Evolutionary conservation across 2,329 filamentous ascomycete genomes (phyloP), one percentile per base, ranked within the genome.

Genomic region (Periconia macrospinosa): DNA sequence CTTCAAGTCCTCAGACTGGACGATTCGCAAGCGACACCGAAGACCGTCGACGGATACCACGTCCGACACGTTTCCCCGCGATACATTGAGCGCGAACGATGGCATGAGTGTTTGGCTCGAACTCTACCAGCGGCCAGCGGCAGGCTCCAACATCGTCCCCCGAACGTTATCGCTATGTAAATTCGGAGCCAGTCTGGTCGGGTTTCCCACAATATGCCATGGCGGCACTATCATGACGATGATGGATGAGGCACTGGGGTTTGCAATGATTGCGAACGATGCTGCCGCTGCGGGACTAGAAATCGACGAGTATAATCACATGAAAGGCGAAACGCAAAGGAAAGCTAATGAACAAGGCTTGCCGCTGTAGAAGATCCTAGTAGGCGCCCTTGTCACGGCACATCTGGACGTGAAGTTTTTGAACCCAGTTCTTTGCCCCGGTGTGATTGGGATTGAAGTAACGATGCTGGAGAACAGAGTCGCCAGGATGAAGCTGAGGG

Each of bases 131-230:
- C 56, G 58, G 23, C 62, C 66, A 19, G 41, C 54, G 2, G 45
- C 59, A 5, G 59, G 56, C 48, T 54, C 51, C 14, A 53, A 43
- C 17, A 23, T 30, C n/a, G 42, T 65, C 27, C 53, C 45, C 5
- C 56, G 55, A 27, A 51, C 58, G 0, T 47, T 66, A 9, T 58
- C 61, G 18, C 59, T 69, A 2, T 54, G 48, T 40, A 60, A 62
- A 48, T 68, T 55, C 45, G 64, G 58, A 2, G 45, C 42, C 2
- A 61, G 59, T 1, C 68, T 86, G 13, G 77, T 80, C 30, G 87
- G 89, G 9, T 91, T 87, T 83, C 87, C 88, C 2, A 81, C 82
- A 17, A 80, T 88, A 27, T 83, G 84, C 48, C 89, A 92, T 71
- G 89, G 88, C 47, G 89, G 89, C 14, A 78, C 82, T 3, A 77